Conservation (phyloP, 2,329 filamentous ascomycete species). For the Penicillium griseofulvum region DNA sequence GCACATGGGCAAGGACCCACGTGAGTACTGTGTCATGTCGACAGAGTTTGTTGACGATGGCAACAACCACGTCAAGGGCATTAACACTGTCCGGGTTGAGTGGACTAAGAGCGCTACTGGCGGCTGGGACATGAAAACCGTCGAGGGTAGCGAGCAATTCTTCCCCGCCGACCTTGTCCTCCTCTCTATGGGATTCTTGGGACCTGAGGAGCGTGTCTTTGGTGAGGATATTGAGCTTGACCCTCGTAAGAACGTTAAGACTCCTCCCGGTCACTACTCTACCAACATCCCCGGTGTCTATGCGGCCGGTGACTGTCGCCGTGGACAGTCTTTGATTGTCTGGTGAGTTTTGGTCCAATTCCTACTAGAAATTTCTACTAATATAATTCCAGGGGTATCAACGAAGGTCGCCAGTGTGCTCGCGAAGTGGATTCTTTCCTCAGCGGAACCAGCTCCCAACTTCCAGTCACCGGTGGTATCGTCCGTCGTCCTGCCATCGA, state of each 20-base stretch:
- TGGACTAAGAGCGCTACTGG: constrained; percentile 88
- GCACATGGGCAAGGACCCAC: constrained; percentile 92
- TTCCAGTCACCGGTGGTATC: constrained; percentile 91
- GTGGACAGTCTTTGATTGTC: constrained; percentile 92
- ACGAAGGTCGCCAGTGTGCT: constrained; percentile 89
- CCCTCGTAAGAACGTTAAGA: constrained; percentile 93
- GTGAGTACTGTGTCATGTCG: constrained; percentile 97
- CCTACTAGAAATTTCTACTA: not conserved
- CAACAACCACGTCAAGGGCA: constrained; percentile 83
- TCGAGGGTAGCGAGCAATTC: constrained; percentile 89
- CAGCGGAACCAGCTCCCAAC: constrained; percentile 67
- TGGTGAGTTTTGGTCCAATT: constrained; percentile 61
- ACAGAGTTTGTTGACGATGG: constrained; percentile 94
- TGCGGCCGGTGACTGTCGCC: constrained; percentile 90
- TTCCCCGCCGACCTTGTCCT: constrained; percentile 95
- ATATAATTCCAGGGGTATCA: constrained; percentile 70
- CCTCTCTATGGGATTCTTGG: constrained; percentile 95
- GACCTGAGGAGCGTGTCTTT: constrained; percentile 83
- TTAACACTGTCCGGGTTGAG: constrained; percentile 92
- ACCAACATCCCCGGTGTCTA: constrained; percentile 89
- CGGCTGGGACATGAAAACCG: constrained; percentile 98
- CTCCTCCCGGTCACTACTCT: constrained; percentile 77
- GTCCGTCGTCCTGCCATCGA: constrained; percentile 69
- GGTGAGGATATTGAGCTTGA: constrained; percentile 90
- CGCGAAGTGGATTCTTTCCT: constrained; percentile 89